Evolutionary conservation across 2,329 filamentous ascomycete species (phyloP).

Genomic region (Dactylellina drechsleri): DNA sequence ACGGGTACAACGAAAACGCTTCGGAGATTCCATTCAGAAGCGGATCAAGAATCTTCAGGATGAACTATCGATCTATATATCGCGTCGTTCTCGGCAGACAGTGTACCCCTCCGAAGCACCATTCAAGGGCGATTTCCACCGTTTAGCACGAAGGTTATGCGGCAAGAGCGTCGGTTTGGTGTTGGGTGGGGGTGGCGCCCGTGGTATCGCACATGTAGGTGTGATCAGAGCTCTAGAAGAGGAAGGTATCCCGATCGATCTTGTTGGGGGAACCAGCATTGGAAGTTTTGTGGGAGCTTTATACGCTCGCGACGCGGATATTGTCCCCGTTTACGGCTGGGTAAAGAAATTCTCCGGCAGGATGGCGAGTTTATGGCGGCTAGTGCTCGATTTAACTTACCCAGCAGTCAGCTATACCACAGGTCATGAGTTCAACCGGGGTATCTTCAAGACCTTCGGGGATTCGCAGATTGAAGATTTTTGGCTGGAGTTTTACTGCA

Average conservation of each 20-base stretch:
- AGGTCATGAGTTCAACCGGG: constrained; percentile 97
- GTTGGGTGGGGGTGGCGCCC: constrained; percentile 89
- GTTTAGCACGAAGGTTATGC: constrained; percentile 86
- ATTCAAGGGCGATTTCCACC: constrained; percentile 96
- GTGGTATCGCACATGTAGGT: constrained; percentile 91
- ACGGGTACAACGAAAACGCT: constrained; percentile 75
- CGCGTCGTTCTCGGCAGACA: constrained; percentile 86
- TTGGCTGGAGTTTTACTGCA: constrained; percentile 99
- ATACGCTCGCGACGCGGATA: constrained; percentile 94
- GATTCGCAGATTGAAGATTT: constrained; percentile 98
- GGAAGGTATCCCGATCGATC: constrained; percentile 92
- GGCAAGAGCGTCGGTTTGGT: constrained; percentile 95
- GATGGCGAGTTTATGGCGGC: constrained; percentile 99
- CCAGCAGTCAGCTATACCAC: constrained; percentile 95
- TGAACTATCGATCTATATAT: constrained; percentile 98
- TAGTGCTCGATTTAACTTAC: constrained; percentile 94
- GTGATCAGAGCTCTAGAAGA: constrained; percentile 96
- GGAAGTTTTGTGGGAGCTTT: constrained; percentile 93
- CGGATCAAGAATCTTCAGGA: constrained; percentile 93
- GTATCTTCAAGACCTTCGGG: constrained; percentile 98
- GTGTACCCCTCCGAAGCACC: constrained; percentile 91
- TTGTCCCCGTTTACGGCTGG: constrained; percentile 94
- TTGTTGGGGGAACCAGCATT: constrained; percentile 95
- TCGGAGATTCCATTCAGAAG: constrained; percentile 88
- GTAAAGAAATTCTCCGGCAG: constrained; percentile 97